phyloP scores from a whole-genome alignment of 2,329 filamentous ascomycete species.

The Simplicillium aogashimaense region DNA sequence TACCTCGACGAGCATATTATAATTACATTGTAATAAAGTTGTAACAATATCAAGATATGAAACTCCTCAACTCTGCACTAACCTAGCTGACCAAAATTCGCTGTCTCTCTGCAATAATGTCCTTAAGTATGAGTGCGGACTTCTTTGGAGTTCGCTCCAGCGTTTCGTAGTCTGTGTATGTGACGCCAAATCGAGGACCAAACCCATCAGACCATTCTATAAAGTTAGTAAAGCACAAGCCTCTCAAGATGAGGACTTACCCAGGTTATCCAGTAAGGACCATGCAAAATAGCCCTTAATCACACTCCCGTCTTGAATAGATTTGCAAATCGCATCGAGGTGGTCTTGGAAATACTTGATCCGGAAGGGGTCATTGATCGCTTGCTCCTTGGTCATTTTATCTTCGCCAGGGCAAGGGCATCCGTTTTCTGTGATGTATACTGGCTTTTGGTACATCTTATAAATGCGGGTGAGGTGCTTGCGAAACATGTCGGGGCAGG shows the following conservation, averaged over 20 bases:
- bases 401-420: conserved; percentile 25
- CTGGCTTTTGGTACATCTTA: conserved; percentile 15
- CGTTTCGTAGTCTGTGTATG: conserved; percentile 25
- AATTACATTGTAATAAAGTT: background rate
- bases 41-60: background rate
- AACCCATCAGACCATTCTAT: conserved; percentile 27
- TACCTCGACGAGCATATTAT: conserved; percentile 12
- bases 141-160: conserved; percentile 26
- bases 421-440: conserved; percentile 21
- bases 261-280: conserved; percentile 25
- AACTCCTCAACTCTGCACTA: background rate
- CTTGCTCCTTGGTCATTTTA: conserved; percentile 21
- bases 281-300: conserved; percentile 24
- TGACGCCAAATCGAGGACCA: conserved; percentile 25
- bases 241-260: conserved; percentile 11
- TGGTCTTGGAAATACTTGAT: conserved; percentile 26
- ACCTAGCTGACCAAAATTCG: background rate
- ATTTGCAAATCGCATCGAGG: conserved; percentile 22
- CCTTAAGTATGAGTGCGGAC: conserved; percentile 18
- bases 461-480: conserved; percentile 18
- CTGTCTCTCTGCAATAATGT: conserved; percentile 14
- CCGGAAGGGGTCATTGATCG: conserved; percentile 25
- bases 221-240: background rate
- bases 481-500: conserved; percentile 16
- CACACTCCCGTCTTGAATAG: conserved; percentile 13